phyloP scores from a whole-genome alignment of 1,139 yeast genomes.

The Nakaseomyces glabratus region DNA sequence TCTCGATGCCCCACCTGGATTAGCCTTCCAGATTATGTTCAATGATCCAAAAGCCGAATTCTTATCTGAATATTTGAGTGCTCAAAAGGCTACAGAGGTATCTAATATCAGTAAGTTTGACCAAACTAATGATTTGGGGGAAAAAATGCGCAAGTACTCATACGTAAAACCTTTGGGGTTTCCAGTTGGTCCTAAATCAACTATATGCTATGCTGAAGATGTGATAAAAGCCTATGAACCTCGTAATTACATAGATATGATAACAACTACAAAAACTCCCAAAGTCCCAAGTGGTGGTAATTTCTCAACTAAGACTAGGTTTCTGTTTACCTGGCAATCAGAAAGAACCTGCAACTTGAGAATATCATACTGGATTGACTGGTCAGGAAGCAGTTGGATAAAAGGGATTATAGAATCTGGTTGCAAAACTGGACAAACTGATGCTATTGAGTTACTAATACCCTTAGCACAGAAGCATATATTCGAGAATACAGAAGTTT shows the following conservation, averaged over 20 bases:
- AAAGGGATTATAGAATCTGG: constrained; percentile 88
- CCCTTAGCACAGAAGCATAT: constrained; percentile 5
- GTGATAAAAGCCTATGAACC: constrained; percentile 49
- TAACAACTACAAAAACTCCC: constrained; percentile 69
- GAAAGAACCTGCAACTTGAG: constrained; percentile 49
- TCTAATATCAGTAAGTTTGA: too few species aligned
- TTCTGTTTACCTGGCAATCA: constrained; percentile 62
- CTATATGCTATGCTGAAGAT: constrained; percentile 68
- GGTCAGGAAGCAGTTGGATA: constrained; percentile 92
- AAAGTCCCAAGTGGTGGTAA: constrained; percentile 89
- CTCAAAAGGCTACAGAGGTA: too few species aligned
- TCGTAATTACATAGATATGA: constrained; percentile 45
- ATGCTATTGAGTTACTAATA: constrained; percentile 34
- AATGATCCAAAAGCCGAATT: too few species aligned
- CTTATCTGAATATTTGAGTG: too few species aligned
- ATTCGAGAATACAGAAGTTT: constrained; percentile 5
- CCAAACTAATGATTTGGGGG: too few species aligned
- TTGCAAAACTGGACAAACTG: constrained; percentile 76
- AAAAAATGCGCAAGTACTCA: constrained; percentile 46
- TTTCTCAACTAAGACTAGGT: constrained; percentile 65
- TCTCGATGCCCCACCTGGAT: constrained; percentile 71
- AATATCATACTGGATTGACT: constrained; percentile 62
- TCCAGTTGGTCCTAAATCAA: constrained; percentile 90
- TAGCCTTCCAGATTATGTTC: constrained; percentile 55
- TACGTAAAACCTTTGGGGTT: constrained; percentile 75